These are phyloP conservation scores for Erodium texanum DNA, from an alignment of 441 rosid genomes.

Conservation along the genomic window DNA sequence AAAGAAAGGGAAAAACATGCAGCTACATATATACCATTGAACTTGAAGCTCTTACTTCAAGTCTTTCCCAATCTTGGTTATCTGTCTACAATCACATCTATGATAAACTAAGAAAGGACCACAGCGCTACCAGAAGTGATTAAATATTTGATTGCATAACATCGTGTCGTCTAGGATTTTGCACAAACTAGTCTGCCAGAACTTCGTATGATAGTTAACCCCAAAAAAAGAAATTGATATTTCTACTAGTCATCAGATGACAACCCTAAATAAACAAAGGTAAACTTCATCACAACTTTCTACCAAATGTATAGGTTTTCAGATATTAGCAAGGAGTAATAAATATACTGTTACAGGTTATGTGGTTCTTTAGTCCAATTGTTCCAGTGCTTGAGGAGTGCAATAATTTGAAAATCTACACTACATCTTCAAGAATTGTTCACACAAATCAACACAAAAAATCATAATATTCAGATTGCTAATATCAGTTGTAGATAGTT, in stretches of 20 bases:
- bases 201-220: background rate
- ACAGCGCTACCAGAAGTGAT: background rate
- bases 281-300: no score
- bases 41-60: background rate
- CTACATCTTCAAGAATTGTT: no score
- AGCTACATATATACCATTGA: background rate
- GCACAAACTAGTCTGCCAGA: background rate
- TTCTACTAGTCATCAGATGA: background rate
- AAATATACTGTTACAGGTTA: constrained; percentile 51
- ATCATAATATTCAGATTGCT: no score
- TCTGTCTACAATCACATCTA: background rate
- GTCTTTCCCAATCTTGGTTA: background rate
- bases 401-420: no score
- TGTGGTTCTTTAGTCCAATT: constrained; percentile 6
- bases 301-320: constrained; percentile 23
- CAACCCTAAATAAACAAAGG: background rate
- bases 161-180: background rate
- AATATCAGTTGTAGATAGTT: no score
- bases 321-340: constrained; percentile 40
- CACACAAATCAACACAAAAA: no score
- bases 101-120: background rate
- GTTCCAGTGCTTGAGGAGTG: no score
- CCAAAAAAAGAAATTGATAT: background rate
- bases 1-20: background rate
- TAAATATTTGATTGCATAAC: background rate